Evolutionary conservation across 768 basidiomycete species (phyloP), one percentile per base, ranked within the genome.

Genomic region (Cytidiella melzeri): DNA sequence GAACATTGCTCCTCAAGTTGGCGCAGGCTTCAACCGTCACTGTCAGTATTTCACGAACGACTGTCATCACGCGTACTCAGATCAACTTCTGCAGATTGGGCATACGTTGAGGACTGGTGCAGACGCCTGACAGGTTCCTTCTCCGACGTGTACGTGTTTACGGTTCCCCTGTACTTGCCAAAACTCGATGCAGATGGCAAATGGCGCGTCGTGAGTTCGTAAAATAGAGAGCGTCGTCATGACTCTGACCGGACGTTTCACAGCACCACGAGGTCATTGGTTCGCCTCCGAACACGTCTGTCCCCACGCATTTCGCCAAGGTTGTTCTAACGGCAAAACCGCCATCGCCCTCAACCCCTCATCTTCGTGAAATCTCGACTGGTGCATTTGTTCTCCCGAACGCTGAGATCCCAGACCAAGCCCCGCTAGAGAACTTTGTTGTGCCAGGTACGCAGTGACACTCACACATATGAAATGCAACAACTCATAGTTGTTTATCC

Each of bases 301-400:
- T 99, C 15, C 96, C 96, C 1, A 98, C 96, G 4, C 96, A 99
- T 64, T 98, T 98, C 64, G 94, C 95, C 26, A 98, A 98, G 66
- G 94, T 97, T 26, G 83, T 97, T 20, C 73, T 97, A 45, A 76
- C 87, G 1, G 76, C 89, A 0, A 79, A 78, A 55, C 86, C 90
- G 0, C 73, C 79, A 21, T 90, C 87, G 1, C 85, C 88, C 9
- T 76, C 77, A 28, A 84, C 76, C 1, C 89, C 82, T 5, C 71
- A 87, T 47, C 63, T 83, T 12, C 72, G 75, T 4, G 92, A 98
- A 57, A 72, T 95, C 39, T 81, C 89, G 0, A 80, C 87, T 2
- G 96, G 94, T 11, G 96, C 94, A 10, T 99, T 99, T 63, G 90
- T 98, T 5, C 76, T 99, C 11, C 96, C 96, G 0, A 99, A 99